Evolutionary conservation across 176 grass and related monocot genomes (phyloP).

Genomic region (Saccharum officinarum): DNA sequence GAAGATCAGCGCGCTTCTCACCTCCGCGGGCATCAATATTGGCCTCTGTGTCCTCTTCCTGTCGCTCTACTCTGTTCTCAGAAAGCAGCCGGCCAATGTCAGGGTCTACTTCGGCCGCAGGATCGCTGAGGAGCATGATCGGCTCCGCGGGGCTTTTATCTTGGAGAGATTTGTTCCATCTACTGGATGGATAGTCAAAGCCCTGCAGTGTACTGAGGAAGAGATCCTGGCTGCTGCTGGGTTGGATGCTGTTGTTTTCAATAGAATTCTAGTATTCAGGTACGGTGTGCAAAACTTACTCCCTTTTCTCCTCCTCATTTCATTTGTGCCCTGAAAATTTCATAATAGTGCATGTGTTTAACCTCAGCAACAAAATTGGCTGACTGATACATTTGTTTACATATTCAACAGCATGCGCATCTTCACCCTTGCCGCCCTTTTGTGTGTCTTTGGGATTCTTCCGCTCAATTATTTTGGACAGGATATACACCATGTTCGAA

Average conservation of each 20-base stretch:
- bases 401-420: slow-evolving; percentile 73
- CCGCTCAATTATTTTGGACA: slow-evolving; percentile 90
- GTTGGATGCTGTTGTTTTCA: slow-evolving; percentile 89
- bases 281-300: slow-evolving; percentile 38
- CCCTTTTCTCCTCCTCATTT: slow-evolving; percentile 14
- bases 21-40: slow-evolving; percentile 91
- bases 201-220: slow-evolving; percentile 75
- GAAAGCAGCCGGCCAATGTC: slow-evolving; percentile 79
- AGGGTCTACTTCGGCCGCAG: slow-evolving; percentile 89
- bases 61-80: slow-evolving; percentile 83
- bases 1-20: slow-evolving; percentile 77
- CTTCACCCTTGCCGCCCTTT: slow-evolving; percentile 78
- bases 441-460: slow-evolving; percentile 81
- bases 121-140: slow-evolving; percentile 64
- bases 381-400: slow-evolving; percentile 16
- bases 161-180: slow-evolving; percentile 87
- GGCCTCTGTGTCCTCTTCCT: slow-evolving; percentile 69
- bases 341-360: neutral
- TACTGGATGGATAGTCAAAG: slow-evolving; percentile 84
- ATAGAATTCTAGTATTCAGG: slow-evolving; percentile 83
- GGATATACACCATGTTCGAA: slow-evolving; percentile 47
- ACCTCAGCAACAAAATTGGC: neutral
- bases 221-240: slow-evolving; percentile 75
- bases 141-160: slow-evolving; percentile 60
- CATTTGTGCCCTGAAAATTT: neutral